Conservation (phyloP, 179 eudicot genomes). For the Camellia oleifera region DNA sequence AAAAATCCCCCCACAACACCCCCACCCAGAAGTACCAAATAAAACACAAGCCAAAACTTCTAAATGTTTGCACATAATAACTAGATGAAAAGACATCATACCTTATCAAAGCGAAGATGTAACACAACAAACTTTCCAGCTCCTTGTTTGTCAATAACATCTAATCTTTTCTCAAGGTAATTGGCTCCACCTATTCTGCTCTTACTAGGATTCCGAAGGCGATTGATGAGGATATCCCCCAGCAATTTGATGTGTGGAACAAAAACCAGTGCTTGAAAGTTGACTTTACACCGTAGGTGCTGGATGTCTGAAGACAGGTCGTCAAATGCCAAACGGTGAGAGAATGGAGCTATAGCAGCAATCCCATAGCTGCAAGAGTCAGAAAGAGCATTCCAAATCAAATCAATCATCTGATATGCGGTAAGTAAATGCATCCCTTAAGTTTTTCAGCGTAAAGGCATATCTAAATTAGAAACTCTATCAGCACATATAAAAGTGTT, state of each 20-base stretch:
- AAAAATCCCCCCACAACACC: not conserved
- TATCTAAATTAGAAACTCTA: not conserved
- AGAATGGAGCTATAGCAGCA: slow-evolving; percentile 22
- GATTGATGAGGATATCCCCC: slow-evolving; percentile 71
- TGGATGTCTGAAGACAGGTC: slow-evolving; percentile 77
- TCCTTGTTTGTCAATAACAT: slow-evolving; percentile 32
- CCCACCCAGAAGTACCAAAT: not conserved
- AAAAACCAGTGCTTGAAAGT: slow-evolving; percentile 79
- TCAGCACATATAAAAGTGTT: not conserved
- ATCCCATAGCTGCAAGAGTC: slow-evolving; percentile 21
- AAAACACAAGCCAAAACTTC: not conserved
- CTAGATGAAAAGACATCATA: slow-evolving; percentile 23
- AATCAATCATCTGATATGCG: slow-evolving; percentile 2
- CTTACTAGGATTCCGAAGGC: slow-evolving; percentile 46
- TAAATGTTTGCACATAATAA: not conserved
- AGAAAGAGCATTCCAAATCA: slow-evolving; percentile 4
- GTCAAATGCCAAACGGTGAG: slow-evolving; percentile 88
- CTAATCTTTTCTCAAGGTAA: slow-evolving; percentile 33
- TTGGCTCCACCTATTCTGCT: slow-evolving; percentile 26
- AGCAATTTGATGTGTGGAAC: slow-evolving; percentile 76
- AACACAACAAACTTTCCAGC: slow-evolving; percentile 77
- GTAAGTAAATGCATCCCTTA: not conserved
- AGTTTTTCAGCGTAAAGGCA: not conserved
- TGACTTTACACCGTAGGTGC: slow-evolving; percentile 84
- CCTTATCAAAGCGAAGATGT: slow-evolving; percentile 97